Evolutionary conservation across 768 basidiomycete genomes (phyloP).

Genomic region (Mycena floridula): DNA sequence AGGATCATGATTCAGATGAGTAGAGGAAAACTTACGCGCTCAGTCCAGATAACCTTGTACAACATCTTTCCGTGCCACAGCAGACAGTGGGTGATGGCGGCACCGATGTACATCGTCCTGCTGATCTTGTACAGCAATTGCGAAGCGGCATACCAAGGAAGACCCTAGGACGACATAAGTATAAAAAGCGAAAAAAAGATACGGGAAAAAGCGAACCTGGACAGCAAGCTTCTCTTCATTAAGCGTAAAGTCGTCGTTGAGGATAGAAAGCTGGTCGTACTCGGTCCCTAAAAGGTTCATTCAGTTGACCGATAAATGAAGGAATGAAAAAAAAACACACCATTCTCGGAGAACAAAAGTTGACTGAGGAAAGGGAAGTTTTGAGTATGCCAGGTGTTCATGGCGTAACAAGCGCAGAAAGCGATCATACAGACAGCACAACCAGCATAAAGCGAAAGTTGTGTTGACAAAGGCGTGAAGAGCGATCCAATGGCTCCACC

Average conservation of each 20-base stretch:
- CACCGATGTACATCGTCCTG: constrained; percentile 32
- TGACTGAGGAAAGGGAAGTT: constrained; percentile 38
- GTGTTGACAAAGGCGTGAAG: constrained; percentile 41
- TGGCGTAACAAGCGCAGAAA: constrained; percentile 20
- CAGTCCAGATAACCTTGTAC: constrained; percentile 25
- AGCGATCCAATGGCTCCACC: constrained; percentile 16
- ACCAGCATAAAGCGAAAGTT: constrained; percentile 38
- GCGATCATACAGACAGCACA: constrained; percentile 35
- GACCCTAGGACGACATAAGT: constrained; percentile 17
- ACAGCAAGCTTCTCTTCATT: constrained; percentile 37
- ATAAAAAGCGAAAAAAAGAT: not conserved
- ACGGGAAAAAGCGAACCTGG: constrained; percentile 13
- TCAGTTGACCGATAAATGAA: not conserved
- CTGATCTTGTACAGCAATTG: constrained; percentile 33
- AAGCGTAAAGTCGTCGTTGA: constrained; percentile 41
- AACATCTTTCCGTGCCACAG: constrained; percentile 42
- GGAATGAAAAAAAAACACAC: not conserved
- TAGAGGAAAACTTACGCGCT: no score
- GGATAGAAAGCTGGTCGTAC: constrained; percentile 45
- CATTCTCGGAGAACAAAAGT: constrained; percentile 12
- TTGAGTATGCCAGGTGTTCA: constrained; percentile 16
- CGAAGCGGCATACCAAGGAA: constrained; percentile 37
- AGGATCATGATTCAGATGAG: no score
- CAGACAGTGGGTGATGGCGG: constrained; percentile 32
- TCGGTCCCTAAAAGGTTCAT: constrained; percentile 27